phyloP scores from a whole-genome alignment of 768 basidiomycete genomes.

The Macrolepiota albuminosa region DNA sequence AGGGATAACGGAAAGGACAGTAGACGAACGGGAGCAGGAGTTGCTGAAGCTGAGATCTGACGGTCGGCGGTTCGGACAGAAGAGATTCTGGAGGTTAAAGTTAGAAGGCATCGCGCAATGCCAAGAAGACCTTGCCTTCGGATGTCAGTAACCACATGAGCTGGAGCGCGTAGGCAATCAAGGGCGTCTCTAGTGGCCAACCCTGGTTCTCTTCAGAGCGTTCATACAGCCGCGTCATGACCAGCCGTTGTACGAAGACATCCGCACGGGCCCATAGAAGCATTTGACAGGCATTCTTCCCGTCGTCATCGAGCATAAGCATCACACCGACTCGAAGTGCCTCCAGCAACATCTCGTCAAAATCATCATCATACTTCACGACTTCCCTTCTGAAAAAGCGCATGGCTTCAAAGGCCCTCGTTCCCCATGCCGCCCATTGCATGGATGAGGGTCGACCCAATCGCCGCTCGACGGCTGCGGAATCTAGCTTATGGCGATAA shows the following conservation, averaged over 20 bases:
- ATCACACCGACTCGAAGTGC: constrained; percentile 1
- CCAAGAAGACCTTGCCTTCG: constrained; percentile 21
- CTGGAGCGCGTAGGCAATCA: constrained; percentile 49
- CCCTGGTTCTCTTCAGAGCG: constrained; percentile 25
- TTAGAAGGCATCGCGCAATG: not conserved
- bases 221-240: constrained; percentile 38
- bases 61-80: constrained; percentile 20
- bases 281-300: constrained; percentile 45
- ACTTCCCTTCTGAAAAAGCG: not conserved
- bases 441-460: constrained; percentile 29
- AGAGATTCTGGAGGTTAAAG: constrained; percentile 20
- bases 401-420: constrained; percentile 4
- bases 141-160: constrained; percentile 50
- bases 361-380: not conserved
- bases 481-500: constrained; percentile 54
- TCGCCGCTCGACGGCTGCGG: constrained; percentile 44
- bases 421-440: constrained; percentile 15
- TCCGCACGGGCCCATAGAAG: constrained; percentile 36
- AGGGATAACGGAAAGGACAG: constrained; percentile 50
- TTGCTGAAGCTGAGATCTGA: constrained; percentile 24
- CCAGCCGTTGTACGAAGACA: constrained; percentile 33
- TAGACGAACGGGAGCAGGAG: constrained; percentile 42
- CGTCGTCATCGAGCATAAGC: constrained; percentile 49
- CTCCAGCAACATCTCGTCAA: not conserved
- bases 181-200: constrained; percentile 45